Evolutionary conservation across 768 basidiomycete genomes (phyloP).

Genomic region (Saitozyma podzolica): DNA sequence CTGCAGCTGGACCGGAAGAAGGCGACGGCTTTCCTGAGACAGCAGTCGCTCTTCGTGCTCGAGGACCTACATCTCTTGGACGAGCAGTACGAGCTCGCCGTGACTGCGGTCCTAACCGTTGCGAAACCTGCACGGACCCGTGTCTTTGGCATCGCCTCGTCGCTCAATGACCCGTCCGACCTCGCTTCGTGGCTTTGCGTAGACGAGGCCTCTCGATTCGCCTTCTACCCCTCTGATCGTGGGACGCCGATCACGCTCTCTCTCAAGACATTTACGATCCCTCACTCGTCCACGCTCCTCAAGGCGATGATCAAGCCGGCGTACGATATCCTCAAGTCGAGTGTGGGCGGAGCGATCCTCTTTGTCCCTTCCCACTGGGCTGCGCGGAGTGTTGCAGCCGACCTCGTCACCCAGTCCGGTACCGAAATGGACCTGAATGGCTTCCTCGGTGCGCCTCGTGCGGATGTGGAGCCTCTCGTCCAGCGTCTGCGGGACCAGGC

Average conservation of each 20-base stretch:
- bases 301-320: constrained; percentile 91
- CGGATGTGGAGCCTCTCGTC: constrained; percentile 64
- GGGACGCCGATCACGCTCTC: constrained; percentile 72
- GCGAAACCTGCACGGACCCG: constrained; percentile 67
- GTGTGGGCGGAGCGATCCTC: constrained; percentile 62
- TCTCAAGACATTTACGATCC: constrained; percentile 76
- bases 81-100: constrained; percentile 72
- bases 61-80: constrained; percentile 85
- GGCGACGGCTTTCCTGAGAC: background rate
- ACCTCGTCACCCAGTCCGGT: constrained; percentile 84
- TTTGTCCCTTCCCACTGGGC: constrained; percentile 86
- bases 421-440: constrained; percentile 63
- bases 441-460: constrained; percentile 54
- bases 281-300: constrained; percentile 80
- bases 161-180: constrained; percentile 76
- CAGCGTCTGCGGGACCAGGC: constrained; percentile 63
- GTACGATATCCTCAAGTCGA: constrained; percentile 66
- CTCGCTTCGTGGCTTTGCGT: constrained; percentile 82
- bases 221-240: constrained; percentile 78
- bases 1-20: constrained; percentile 26
- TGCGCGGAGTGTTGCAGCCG: constrained; percentile 70
- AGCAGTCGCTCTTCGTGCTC: constrained; percentile 69
- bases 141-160: constrained; percentile 72
- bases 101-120: constrained; percentile 70
- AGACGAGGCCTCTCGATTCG: constrained; percentile 63